These are phyloP conservation scores for Solanum paucissectum DNA, from an alignment of 257 asterid species.

Conservation along the genomic window DNA sequence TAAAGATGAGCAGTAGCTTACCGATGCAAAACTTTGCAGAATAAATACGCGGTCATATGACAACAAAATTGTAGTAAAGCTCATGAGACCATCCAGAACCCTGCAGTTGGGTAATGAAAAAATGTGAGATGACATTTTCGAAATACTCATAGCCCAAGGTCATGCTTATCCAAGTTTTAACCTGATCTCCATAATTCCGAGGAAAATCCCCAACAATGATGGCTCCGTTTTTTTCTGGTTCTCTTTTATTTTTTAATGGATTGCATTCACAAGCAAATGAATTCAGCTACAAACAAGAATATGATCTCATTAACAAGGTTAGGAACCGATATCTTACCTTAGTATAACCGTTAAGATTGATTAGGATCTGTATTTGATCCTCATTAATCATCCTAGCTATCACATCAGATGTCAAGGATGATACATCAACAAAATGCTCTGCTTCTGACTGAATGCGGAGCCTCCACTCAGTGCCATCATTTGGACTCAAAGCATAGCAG, in stretches of 20 bases:
- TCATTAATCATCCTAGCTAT: slow-evolving; percentile 92
- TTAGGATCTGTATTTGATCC: slow-evolving; percentile 82
- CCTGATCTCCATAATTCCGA: neutral
- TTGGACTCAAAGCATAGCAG: slow-evolving; percentile 93
- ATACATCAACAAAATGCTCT: slow-evolving; percentile 91
- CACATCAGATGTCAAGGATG: slow-evolving; percentile 82
- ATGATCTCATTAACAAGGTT: neutral
- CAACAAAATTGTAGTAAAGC: neutral
- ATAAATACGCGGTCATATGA: neutral
- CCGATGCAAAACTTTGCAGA: neutral
- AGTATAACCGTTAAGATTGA: slow-evolving; percentile 95
- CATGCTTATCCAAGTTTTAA: neutral
- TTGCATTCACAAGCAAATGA: neutral
- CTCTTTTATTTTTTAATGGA: neutral
- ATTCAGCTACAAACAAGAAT: neutral
- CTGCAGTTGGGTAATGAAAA: neutral
- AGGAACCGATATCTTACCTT: slow-evolving; percentile 33
- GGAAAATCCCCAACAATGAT: neutral
- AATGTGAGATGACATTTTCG: neutral
- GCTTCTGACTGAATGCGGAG: slow-evolving; percentile 78
- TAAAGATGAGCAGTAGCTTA: neutral
- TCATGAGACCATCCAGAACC: neutral
- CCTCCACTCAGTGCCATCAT: slow-evolving; percentile 98
- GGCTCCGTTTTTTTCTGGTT: neutral
- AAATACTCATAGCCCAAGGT: neutral